These are phyloP conservation scores for Dioscorea zingiberensis DNA, from an alignment of 106 monocot genomes.

Conservation along the genomic window DNA sequence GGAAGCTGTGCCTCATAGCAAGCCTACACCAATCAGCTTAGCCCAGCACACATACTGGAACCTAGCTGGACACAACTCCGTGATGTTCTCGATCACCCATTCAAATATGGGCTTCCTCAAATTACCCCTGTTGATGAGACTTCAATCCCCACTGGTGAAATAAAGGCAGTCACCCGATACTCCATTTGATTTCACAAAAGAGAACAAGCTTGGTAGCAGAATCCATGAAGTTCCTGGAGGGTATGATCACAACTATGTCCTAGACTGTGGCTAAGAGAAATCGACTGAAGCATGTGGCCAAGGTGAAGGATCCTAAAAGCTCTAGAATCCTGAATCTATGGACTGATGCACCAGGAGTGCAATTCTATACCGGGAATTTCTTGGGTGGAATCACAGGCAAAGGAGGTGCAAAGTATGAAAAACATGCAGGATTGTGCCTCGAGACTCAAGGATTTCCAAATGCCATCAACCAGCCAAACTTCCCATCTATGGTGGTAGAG, in stretches of 20 bases:
- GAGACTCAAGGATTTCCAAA: conserved; percentile 70
- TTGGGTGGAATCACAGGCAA: conserved; percentile 33
- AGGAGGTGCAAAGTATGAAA: conserved; percentile 34
- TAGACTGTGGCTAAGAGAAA: conserved; percentile 27
- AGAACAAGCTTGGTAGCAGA: conserved; percentile 23
- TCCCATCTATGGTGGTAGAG: conserved; percentile 32
- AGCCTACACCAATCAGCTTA: conserved; percentile 48
- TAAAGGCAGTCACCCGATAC: conserved; percentile 26
- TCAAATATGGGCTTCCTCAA: conserved; percentile 30
- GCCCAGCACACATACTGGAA: conserved; percentile 70
- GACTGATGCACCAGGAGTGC: conserved; percentile 50
- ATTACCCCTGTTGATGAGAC: conserved; percentile 37
- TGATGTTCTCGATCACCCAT: conserved; percentile 20
- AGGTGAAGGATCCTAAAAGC: conserved; percentile 27
- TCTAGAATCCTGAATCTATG: conserved; percentile 38
- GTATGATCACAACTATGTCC: conserved; percentile 51
- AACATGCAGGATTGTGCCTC: conserved; percentile 35
- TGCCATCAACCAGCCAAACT: conserved; percentile 47
- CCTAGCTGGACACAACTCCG: conserved; percentile 46
- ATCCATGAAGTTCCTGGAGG: conserved; percentile 39
- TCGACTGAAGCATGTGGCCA: conserved; percentile 32
- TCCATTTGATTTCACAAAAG: conserved; percentile 42
- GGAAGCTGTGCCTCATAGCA: conserved; percentile 34
- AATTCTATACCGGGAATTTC: conserved; percentile 61
- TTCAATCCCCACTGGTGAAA: conserved; percentile 38